phyloP scores from a whole-genome alignment of 495 filamentous ascomycete genomes.

The Neurospora sp. region DNA sequence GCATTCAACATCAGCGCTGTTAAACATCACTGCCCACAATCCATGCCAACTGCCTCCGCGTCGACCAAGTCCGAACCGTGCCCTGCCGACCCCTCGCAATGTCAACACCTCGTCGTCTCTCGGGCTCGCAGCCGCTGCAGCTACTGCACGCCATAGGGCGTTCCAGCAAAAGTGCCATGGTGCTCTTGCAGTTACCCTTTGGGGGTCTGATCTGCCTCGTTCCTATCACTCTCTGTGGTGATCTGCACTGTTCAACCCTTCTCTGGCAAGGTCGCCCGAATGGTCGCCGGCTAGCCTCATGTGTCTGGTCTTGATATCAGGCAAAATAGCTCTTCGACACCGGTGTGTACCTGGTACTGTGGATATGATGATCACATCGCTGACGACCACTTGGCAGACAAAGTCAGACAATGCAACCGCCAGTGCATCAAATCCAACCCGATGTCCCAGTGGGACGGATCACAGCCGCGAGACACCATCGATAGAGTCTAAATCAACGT shows the following conservation, averaged over 20 bases:
- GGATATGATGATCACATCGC: neutral
- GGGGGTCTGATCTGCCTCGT: neutral
- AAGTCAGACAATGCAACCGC: neutral
- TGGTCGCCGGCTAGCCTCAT: neutral
- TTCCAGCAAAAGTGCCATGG: neutral
- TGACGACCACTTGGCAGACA: neutral
- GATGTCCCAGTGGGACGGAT: neutral
- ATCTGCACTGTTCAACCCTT: neutral
- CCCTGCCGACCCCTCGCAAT: neutral
- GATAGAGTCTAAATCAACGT: neutral
- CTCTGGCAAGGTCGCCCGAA: neutral
- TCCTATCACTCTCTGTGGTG: neutral
- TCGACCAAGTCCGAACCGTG: neutral
- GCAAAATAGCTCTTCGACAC: neutral
- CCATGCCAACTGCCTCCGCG: neutral
- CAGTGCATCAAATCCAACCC: neutral
- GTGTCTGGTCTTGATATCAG: neutral
- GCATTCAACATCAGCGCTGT: neutral
- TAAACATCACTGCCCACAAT: neutral
- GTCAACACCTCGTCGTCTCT: neutral
- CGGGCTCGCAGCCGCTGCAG: neutral
- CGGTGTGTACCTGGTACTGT: neutral
- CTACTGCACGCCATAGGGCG: neutral
- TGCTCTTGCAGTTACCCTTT: neutral
- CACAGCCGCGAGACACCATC: neutral